Evolutionary conservation across 1,284 basidiomycete genomes (phyloP), one percentile per base, ranked within the genome.

Genomic region (Lentinus polychrous): DNA sequence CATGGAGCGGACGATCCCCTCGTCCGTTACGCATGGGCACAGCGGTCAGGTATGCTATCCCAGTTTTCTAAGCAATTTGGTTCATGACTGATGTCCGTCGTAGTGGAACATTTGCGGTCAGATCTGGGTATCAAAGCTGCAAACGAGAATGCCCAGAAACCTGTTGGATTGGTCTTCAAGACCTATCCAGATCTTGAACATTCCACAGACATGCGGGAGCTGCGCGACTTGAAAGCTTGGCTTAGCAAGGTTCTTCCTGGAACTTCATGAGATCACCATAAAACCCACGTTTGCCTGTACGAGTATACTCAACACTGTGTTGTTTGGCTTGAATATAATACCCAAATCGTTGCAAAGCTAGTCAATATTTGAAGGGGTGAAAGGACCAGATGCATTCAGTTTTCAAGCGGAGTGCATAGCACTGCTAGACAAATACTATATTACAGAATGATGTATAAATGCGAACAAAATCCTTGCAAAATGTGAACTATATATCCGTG

Each of bases 1-100:
- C 90, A 93, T 55, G 93, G 93, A 7, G 78, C 70, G n/a, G 68
- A 66, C 27, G 93, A 96, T 64, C 80, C 78, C 8, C 73, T 94
- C 11, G 83, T 94, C 47, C 73, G 72, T 48, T 75, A 73, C 54
- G 54, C 65, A 22, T 58, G 74, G 41, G 75, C 77, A 33, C 60
- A 71, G 49, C 64, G 66, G 46, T 83, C 83, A 14, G 66, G 47
- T 49, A 49, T n/a, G 20, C 5, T 24, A 8, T 4, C 15, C n/a
- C n/a, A 15, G 8, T 23, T 8, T 43, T 8, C 22, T 27, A 6
- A 22, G 14, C n/a, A 14, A 18, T 27, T n/a, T n/a, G n/a, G n/a
- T n/a, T n/a, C 7, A 20, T 22, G 20, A 20, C n/a, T 35, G 18
- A 34, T n/a, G 8, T 20, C 20, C 20, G 14, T 22, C 22, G 24